phyloP scores from a whole-genome alignment of 73 alveolate genomes.

The Paramecium tetraurelia region DNA sequence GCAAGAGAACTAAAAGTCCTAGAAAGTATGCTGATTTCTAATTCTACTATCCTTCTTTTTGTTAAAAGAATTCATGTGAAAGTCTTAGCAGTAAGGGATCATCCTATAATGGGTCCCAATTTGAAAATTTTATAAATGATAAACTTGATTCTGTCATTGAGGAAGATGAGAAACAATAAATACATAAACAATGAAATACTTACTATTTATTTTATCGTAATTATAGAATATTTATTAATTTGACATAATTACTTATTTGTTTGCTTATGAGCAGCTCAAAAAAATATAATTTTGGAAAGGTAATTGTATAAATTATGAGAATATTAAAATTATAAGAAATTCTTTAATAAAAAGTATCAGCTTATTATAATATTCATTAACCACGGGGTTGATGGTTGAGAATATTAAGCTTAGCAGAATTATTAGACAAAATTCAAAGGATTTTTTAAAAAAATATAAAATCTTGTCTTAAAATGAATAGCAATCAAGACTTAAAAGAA shows the following conservation, averaged over 20 bases:
- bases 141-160: not conserved
- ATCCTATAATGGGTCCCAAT: not conserved
- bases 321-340: not conserved
- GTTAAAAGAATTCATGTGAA: not conserved
- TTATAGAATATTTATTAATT: not conserved
- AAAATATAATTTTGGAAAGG: not conserved
- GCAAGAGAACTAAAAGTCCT: constrained; percentile 23
- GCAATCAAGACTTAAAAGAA: not conserved
- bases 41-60: constrained; percentile 29
- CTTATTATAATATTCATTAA: not conserved
- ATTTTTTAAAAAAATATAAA: not conserved
- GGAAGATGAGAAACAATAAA: not conserved
- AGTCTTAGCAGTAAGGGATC: not conserved
- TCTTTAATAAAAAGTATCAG: constrained; percentile 3
- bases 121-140: not conserved
- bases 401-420: not conserved
- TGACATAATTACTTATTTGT: not conserved
- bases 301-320: not conserved
- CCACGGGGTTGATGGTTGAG: not conserved
- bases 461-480: not conserved
- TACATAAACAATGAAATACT: not conserved
- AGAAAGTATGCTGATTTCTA: constrained; percentile 27
- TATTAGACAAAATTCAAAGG: not conserved
- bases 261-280: not conserved
- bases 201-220: not conserved